Evolutionary conservation across 1,139 yeast species (phyloP).

Genomic region (Scheffersomyces cryptocercus): DNA sequence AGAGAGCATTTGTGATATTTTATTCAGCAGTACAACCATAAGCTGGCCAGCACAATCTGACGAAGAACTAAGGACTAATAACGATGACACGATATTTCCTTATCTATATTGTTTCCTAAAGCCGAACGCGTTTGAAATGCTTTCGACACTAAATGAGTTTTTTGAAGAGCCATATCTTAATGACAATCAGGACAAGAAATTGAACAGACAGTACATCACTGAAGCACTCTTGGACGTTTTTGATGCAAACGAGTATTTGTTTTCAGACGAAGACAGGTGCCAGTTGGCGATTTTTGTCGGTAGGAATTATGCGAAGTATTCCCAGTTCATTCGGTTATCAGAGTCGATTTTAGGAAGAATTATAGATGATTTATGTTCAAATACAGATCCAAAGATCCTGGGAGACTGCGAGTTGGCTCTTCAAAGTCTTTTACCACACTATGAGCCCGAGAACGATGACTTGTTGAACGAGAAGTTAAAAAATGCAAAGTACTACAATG

Average conservation of each 20-base stretch:
- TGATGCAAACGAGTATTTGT: slow-evolving; percentile 30
- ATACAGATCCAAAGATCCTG: slow-evolving; percentile 33
- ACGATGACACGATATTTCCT: slow-evolving; percentile 54
- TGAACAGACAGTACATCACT: slow-evolving; percentile 65
- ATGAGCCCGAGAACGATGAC: slow-evolving; percentile 54
- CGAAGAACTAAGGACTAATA: slow-evolving; percentile 20
- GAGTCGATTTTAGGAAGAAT: slow-evolving; percentile 54
- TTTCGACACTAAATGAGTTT: slow-evolving; percentile 70
- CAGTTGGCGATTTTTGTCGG: slow-evolving; percentile 70
- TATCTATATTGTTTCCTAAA: slow-evolving; percentile 52
- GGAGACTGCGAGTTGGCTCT: slow-evolving; percentile 74
- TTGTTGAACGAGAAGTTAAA: slow-evolving; percentile 52
- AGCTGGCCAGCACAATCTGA: slow-evolving; percentile 43
- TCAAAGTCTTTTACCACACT: slow-evolving; percentile 63
- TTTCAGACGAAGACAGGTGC: slow-evolving; percentile 33
- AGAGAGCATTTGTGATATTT: slow-evolving; percentile 46
- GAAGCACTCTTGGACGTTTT: slow-evolving; percentile 62
- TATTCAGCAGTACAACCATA: slow-evolving; percentile 50
- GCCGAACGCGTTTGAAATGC: slow-evolving; percentile 55
- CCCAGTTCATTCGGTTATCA: slow-evolving; percentile 72
- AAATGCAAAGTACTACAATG: slow-evolving; percentile 56
- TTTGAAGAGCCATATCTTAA: slow-evolving; percentile 74
- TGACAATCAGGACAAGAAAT: slow-evolving; percentile 36
- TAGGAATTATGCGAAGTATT: slow-evolving; percentile 74
- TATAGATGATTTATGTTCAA: slow-evolving; percentile 52